phyloP scores from a whole-genome alignment of 1,284 basidiomycete species.

The Sanghuangporus sanghuang region DNA sequence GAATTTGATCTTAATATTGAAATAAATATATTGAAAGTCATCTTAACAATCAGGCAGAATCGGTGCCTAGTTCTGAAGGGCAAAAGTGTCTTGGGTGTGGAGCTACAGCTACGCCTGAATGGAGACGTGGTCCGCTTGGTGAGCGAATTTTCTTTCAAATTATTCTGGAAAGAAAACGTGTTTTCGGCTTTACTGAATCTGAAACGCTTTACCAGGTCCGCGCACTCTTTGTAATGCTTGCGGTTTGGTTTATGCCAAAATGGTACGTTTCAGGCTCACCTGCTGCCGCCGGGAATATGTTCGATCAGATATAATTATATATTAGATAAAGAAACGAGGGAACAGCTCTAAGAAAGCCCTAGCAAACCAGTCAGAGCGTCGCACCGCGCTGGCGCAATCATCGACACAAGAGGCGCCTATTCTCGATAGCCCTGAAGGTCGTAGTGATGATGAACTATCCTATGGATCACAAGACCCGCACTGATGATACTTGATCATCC shows the following conservation, averaged over 20 bases:
- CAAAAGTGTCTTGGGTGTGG: constrained; percentile 74
- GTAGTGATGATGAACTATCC: constrained; percentile 32
- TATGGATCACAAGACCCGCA: constrained; percentile 33
- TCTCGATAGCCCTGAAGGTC: constrained; percentile 25
- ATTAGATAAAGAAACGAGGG: constrained; percentile 33
- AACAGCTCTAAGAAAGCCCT: constrained; percentile 25
- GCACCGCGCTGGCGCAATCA: constrained; percentile 1
- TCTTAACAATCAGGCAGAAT: constrained; percentile 31
- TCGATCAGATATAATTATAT: constrained; percentile 13
- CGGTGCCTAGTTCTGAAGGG: constrained; percentile 42
- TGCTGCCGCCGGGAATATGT: not conserved
- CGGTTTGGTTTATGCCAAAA: constrained; percentile 73
- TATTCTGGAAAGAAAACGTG: constrained; percentile 12
- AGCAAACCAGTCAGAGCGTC: not conserved
- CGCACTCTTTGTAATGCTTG: constrained; percentile 74
- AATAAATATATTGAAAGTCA: constrained; percentile 1
- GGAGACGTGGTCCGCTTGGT: constrained; percentile 77
- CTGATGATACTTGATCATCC: constrained; percentile 26
- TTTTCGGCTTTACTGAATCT: constrained; percentile 19
- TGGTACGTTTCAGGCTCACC: constrained; percentile 38
- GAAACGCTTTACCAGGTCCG: constrained; percentile 41
- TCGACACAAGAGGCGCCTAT: constrained; percentile 24
- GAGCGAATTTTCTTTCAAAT: constrained; percentile 23
- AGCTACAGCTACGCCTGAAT: constrained; percentile 81
- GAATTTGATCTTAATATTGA: constrained; percentile 19